These are phyloP conservation scores for Linnemannia exigua DNA, from an alignment of 192 early-diverging fungal genomes.

Conservation along the genomic window DNA sequence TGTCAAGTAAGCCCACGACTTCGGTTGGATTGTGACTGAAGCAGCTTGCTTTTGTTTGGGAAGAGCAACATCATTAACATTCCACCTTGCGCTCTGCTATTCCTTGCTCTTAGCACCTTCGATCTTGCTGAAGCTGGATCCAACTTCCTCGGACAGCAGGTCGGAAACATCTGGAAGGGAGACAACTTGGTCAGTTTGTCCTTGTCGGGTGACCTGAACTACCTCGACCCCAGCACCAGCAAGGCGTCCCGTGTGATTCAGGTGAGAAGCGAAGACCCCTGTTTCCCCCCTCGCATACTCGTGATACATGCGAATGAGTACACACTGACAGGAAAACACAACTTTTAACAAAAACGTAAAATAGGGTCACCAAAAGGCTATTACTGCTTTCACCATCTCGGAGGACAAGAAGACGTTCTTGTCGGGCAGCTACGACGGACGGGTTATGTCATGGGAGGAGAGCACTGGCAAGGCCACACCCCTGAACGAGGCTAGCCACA, in stretches of 20 bases:
- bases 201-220: conserved; percentile 90
- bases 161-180: conserved; percentile 93
- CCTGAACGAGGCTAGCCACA: conserved; percentile 76
- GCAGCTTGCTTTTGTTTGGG: background rate
- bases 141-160: conserved; percentile 85
- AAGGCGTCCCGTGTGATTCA: conserved; percentile 66
- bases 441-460: conserved; percentile 82
- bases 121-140: conserved; percentile 52
- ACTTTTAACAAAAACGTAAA: conserved; percentile 1
- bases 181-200: conserved; percentile 82
- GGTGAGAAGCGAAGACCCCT: conserved; percentile 35
- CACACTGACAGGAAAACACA: background rate
- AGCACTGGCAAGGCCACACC: conserved; percentile 56
- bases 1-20: conserved; percentile 61
- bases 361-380: conserved; percentile 86
- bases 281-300: background rate
- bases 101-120: conserved; percentile 61
- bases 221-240: conserved; percentile 74
- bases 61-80: background rate
- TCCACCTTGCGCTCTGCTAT: background rate
- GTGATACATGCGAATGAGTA: background rate
- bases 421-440: conserved; percentile 95
- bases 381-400: conserved; percentile 79
- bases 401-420: conserved; percentile 72
- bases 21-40: background rate